phyloP scores from a whole-genome alignment of 495 filamentous ascomycete genomes.

The Aspergillus sparsus region DNA sequence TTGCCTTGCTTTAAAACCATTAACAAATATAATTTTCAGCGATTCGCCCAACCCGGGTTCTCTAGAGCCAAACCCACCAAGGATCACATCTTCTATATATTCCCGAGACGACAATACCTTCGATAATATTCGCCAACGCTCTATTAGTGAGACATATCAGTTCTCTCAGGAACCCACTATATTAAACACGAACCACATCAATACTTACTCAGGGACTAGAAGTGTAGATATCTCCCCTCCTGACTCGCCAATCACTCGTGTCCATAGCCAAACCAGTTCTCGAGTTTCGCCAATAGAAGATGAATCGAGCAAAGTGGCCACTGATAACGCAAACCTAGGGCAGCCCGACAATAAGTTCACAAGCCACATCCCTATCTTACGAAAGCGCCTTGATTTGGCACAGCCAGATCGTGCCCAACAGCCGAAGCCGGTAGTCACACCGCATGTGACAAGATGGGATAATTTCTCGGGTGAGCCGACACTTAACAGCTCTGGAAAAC shows the following conservation, averaged over 20 bases:
- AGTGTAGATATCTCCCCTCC: conserved; percentile 47
- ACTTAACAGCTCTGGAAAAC: conserved; percentile 33
- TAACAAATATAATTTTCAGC: conserved; percentile 19
- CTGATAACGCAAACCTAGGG: neutral
- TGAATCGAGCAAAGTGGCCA: conserved; percentile 17
- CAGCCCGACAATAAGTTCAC: conserved; percentile 22
- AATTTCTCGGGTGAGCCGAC: conserved; percentile 53
- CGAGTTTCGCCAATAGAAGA: conserved; percentile 52
- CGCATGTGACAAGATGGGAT: conserved; percentile 45
- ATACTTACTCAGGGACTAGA: conserved; percentile 3
- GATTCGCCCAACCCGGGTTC: conserved; percentile 16
- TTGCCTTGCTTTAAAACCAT: conserved; percentile 8
- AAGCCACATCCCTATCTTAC: conserved; percentile 29
- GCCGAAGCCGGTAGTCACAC: conserved; percentile 21
- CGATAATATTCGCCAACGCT: conserved; percentile 24
- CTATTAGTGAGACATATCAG: conserved; percentile 22
- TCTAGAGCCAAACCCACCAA: conserved; percentile 21
- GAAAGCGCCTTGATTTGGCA: conserved; percentile 20
- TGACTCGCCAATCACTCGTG: conserved; percentile 33
- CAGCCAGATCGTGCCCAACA: conserved; percentile 10
- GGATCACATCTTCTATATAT: conserved; percentile 33
- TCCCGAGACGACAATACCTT: conserved; percentile 24
- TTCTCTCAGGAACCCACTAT: conserved; percentile 2
- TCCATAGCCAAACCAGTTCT: conserved; percentile 36
- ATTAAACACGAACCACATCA: neutral